Base-by-base conservation (phyloP, 148 eudicot genomes). In the Polygonum maritimum region DNA sequence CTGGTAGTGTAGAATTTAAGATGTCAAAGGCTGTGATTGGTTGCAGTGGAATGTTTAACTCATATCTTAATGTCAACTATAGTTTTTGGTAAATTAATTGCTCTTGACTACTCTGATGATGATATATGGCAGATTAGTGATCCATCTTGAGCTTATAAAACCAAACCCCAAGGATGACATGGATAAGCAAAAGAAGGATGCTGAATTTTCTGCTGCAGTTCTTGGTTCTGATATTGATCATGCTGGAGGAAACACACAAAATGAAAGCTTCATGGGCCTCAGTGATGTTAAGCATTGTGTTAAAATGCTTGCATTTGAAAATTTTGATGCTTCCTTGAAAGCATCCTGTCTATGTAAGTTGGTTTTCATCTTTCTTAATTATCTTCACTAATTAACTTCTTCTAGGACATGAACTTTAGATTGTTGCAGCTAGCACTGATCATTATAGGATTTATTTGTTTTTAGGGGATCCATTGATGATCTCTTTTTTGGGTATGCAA, bases 101-200 rank as follows among this genome's bases (percentile, higher is more conserved):
- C 41, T 15, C 6, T 36, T 67, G 45, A 67, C 44, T 4, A 16
- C 16, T 33, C 9, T 14, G 5, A 36, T 5, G 38, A 36, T 67
- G 45, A 67, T 44, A 44, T 79, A 63, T 81, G 52, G 77, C 89
- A 95, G 98, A 85, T 95, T 54, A 92, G 98, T 89, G 92, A 95
- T 83, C 98, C 98, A 95, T 78, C 77, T 95, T 82, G 98, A 95
- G 86, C 90, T 95, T 57, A 95, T 95, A 74, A 95, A 95, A 80
- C 98, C 98, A 73, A 95, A 88, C 85, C 90, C 97, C 60, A 91
- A 82, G 78, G 98, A 95, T 82, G 96, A 95, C 22, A 80, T 58
- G 33, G 92, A 90, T 18, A 95, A 95, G 79, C 96, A 92, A 80
- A 82, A 78, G 79, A 95, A 85, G 84, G 98, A 95, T 86, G 91